Conservation (phyloP, 495 filamentous ascomycete species). For the Talaromyces adpressus region DNA sequence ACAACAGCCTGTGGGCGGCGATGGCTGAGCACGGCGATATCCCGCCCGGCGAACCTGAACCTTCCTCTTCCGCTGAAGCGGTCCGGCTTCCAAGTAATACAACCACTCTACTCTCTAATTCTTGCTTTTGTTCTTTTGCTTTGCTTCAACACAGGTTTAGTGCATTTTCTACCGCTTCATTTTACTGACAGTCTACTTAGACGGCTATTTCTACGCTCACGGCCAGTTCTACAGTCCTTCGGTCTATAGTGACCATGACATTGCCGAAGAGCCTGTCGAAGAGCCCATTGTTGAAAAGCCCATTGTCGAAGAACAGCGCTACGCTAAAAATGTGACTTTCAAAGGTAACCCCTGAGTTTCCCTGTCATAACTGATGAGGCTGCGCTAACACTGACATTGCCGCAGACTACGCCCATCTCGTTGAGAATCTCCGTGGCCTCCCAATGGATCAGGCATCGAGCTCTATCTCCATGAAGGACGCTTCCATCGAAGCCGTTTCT, state of each 20-base stretch:
- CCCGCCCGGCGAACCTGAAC: neutral
- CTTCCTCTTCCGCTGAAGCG: neutral
- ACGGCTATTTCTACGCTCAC: neutral
- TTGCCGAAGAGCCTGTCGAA: neutral
- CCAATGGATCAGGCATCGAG: neutral
- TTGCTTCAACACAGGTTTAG: neutral
- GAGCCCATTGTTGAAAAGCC: too few species aligned
- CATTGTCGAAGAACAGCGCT: neutral
- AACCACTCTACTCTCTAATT: neutral
- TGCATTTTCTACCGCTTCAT: neutral
- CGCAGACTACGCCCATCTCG: neutral
- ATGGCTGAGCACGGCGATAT: neutral
- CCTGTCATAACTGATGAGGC: neutral
- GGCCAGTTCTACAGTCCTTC: neutral
- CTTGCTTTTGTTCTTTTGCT: neutral
- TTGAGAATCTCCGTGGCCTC: neutral
- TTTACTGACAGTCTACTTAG: neutral
- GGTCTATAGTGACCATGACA: neutral
- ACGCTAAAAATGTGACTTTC: slow-evolving; percentile 4
- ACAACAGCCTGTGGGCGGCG: neutral
- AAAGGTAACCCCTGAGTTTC: neutral
- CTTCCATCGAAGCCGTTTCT: neutral
- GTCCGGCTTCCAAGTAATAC: neutral
- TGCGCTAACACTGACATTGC: neutral
- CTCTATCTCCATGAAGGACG: neutral